A percentile compares a stretch with the other conserved stretches of the same genome.
Evolutionary conservation across 495 filamentous ascomycete genomes (phyloP).

Genomic region (Xylaria telfairii): DNA sequence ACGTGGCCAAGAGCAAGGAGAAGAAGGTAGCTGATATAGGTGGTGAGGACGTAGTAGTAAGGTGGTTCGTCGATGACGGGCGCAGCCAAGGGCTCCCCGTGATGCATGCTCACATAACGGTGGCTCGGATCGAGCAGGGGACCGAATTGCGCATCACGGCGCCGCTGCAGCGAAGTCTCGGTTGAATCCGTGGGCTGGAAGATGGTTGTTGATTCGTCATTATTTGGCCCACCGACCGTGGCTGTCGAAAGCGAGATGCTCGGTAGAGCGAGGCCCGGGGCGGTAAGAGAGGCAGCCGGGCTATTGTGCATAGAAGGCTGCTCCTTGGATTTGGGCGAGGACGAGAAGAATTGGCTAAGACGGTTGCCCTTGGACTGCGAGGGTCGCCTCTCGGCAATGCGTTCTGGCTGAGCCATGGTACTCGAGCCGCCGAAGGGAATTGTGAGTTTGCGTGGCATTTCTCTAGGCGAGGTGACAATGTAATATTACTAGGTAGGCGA

Average conservation of each 20-base stretch:
- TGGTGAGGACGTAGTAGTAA: slow-evolving; percentile 95
- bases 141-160: slow-evolving; percentile 89
- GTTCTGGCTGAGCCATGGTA: slow-evolving; percentile 45
- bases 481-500: slow-evolving; percentile 27
- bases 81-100: slow-evolving; percentile 75
- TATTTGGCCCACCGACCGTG: slow-evolving; percentile 72
- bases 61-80: slow-evolving; percentile 95
- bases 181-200: slow-evolving; percentile 91
- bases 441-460: slow-evolving; percentile 61
- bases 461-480: slow-evolving; percentile 22
- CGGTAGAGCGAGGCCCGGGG: slow-evolving; percentile 78
- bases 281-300: slow-evolving; percentile 65
- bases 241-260: slow-evolving; percentile 93
- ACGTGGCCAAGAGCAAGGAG: slow-evolving; percentile 95
- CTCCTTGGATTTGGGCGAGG: slow-evolving; percentile 72
- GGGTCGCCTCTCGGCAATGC: slow-evolving; percentile 53
- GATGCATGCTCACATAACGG: slow-evolving; percentile 83
- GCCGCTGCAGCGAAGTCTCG: slow-evolving; percentile 75
- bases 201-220: slow-evolving; percentile 78
- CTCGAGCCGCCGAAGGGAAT: slow-evolving; percentile 39
- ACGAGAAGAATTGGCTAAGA: slow-evolving; percentile 67
- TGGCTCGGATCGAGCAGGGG: slow-evolving; percentile 81
- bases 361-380: slow-evolving; percentile 65
- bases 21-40: slow-evolving; percentile 95
- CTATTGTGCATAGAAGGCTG: slow-evolving; percentile 62